Evolutionary conservation across 441 rosid species (phyloP).

Genomic region (Capsella rubella): DNA sequence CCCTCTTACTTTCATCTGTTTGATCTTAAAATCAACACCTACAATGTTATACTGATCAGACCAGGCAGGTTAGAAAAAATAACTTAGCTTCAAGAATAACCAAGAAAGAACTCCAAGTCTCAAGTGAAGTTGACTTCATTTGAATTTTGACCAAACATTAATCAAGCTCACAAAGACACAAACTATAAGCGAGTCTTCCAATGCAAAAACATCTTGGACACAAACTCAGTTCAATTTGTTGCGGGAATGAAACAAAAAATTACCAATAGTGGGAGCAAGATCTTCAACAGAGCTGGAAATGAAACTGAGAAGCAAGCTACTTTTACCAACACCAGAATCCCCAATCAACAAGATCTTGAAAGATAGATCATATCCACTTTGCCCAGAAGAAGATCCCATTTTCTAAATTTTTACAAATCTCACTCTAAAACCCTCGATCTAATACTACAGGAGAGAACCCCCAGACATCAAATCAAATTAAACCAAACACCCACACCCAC

Average conservation of each 20-base stretch:
- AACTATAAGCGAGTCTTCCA: neutral
- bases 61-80: neutral
- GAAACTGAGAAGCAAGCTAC: conserved; percentile 71
- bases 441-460: conserved; percentile 22
- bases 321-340: conserved; percentile 60
- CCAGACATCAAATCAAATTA: conserved; percentile 34
- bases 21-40: conserved; percentile 99
- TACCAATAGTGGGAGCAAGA: conserved; percentile 60
- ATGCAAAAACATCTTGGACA: neutral
- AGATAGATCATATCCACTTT: conserved; percentile 59
- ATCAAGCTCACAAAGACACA: neutral
- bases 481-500: conserved; percentile 21
- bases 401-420: neutral
- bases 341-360: conserved; percentile 79
- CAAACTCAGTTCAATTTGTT: conserved; percentile 13
- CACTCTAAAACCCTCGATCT: conserved; percentile 32
- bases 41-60: conserved; percentile 27
- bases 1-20: conserved; percentile 76
- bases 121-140: conserved; percentile 31
- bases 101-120: conserved; percentile 7
- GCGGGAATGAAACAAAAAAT: conserved; percentile 23
- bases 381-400: conserved; percentile 69
- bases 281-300: conserved; percentile 60
- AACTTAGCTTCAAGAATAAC: neutral
- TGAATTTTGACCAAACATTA: conserved; percentile 10